phyloP scores from a whole-genome alignment of 2,329 filamentous ascomycete species.

The Sphaceloma murrayae region DNA sequence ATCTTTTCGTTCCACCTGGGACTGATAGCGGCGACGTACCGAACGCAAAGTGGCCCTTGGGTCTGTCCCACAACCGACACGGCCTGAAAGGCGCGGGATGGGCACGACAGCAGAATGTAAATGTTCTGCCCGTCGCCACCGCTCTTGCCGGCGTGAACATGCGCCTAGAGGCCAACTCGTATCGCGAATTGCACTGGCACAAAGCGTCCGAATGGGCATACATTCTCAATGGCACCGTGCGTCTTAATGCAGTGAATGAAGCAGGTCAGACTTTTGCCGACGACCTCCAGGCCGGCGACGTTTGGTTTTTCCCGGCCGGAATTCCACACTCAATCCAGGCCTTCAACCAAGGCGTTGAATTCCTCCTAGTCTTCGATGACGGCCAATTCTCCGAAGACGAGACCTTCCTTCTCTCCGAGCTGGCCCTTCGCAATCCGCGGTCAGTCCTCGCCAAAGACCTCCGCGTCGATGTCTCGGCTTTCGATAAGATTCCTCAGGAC shows the following conservation, averaged over 20 bases:
- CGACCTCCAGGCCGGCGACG: constrained; percentile 36
- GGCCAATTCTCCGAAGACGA: constrained; percentile 50
- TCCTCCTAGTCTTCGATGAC: constrained; percentile 52
- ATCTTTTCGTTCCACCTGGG: constrained; percentile 32
- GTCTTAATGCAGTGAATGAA: constrained; percentile 27
- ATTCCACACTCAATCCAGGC: constrained; percentile 32
- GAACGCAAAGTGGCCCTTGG: constrained; percentile 37
- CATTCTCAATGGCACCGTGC: constrained; percentile 26
- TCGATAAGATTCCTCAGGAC: constrained; percentile 32
- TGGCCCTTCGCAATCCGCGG: constrained; percentile 38
- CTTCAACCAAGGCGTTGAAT: constrained; percentile 47
- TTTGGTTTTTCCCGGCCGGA: constrained; percentile 46
- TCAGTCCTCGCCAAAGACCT: constrained; percentile 37
- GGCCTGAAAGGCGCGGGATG: constrained; percentile 33
- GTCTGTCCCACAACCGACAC: constrained; percentile 33
- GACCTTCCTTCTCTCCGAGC: constrained; percentile 49
- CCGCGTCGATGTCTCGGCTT: constrained; percentile 29
- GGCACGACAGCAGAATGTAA: constrained; percentile 34
- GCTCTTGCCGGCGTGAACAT: constrained; percentile 38
- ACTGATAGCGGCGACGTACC: constrained; percentile 33
- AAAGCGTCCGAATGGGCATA: constrained; percentile 27
- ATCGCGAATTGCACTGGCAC: constrained; percentile 27
- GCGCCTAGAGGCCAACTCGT: constrained; percentile 30
- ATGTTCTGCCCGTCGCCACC: constrained; percentile 32
- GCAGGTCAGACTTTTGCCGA: constrained; percentile 27